Base-by-base conservation (phyloP, 371 early-diverging fungal genomes). In the Mortierella sp. region DNA sequence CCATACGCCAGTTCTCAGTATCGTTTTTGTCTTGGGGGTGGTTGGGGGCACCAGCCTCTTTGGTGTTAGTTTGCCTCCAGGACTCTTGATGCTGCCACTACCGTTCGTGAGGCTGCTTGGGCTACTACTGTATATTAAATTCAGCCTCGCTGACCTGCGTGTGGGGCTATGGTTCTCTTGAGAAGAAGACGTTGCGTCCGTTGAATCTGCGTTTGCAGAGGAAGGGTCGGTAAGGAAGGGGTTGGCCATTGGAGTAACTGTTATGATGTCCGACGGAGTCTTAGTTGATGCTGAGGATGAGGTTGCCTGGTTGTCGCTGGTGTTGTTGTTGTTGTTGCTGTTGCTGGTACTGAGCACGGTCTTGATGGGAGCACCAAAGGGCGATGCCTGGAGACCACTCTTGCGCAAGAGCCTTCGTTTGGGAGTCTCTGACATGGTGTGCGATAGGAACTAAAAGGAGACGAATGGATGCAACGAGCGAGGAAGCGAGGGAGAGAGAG, bases 331-430 rank as follows among this genome's bases (percentile, higher is more conserved):
- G 39, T 4, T 3, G 46, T 28, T 54, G 50, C n/a, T 7, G 50
- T 42, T 39, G 31, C 5, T 34, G 64, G 19, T 45, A 57, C 18
- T 47, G 28, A 58, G 52, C 39, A 62, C 58, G 26, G 67, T 28
- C 34, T 58, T 66, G 43, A 67, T 34, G 39, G 63, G 66, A 5
- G 63, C 55, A 4, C 67, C 72, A 54, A 72, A 72, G 14, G 72
- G 72, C 7, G 72, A 72, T 1, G 72, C 66, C 27, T 66, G 67
- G 23, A 72, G 63, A 12, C 63, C 63, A 46, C 67, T 67, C 39
- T 67, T 72, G n/a, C 72, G 67, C 55, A 72, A 55, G 42, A 66
- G 59, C 31, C 72, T 58, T 31, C 67, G 61, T 43, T 72, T 72
- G 21, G 66, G 51, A 27, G 65, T 58, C 6, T 69, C 69, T 14